Base-by-base conservation (phyloP, 192 early-diverging fungal species). In the Gryganskiella cystojenkinii region DNA sequence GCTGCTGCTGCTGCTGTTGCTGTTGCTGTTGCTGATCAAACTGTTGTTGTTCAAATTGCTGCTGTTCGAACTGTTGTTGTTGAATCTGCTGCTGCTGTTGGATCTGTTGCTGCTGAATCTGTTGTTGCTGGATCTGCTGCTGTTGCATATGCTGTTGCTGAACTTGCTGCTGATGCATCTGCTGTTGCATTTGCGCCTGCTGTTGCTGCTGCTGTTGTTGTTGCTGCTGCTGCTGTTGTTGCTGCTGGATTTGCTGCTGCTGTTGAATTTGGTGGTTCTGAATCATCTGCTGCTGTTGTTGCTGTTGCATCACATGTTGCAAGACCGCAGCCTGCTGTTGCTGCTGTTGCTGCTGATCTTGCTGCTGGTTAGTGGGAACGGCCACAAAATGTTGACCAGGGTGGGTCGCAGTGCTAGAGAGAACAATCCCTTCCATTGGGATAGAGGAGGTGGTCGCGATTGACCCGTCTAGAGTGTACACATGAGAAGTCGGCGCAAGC, bases 371-470 rank as follows among this genome's bases (percentile, higher is more conserved):
- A 2, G 73, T 68, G 11, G 65, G 65, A 15, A 68, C 73, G 51
- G 73, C 73, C 24, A 78, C 73, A 78, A 78, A 78, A 13, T 64
- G 73, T 30, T 56, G 66, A 14, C 60, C 61, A 24, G n/a, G 73
- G 57, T 78, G 73, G 37, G 61, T n/a, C 20, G 73, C 73, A n/a
- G 73, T 68, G 49, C 66, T 78, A 22, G 73, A 78, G 27, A 64
- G 73, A 0, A 78, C 66, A 1, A 78, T 54, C 0, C 73, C 73
- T 34, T 78, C 73, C 73, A 78, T 78, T 28, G 64, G 50, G 37
- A 44, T n/a, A n/a, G n/a, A 78, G 11, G 73, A 78, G n/a, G 73
- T 69, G 14, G 60, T 4, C 2, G 68, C 13, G 30, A 78, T 67
- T 27, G 61, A 60, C 3, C 54, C 61, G 43, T 78, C 66, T n/a